Evolutionary conservation across 805 yeast species (phyloP).

Genomic region (Saccharomycopsis sp.): DNA sequence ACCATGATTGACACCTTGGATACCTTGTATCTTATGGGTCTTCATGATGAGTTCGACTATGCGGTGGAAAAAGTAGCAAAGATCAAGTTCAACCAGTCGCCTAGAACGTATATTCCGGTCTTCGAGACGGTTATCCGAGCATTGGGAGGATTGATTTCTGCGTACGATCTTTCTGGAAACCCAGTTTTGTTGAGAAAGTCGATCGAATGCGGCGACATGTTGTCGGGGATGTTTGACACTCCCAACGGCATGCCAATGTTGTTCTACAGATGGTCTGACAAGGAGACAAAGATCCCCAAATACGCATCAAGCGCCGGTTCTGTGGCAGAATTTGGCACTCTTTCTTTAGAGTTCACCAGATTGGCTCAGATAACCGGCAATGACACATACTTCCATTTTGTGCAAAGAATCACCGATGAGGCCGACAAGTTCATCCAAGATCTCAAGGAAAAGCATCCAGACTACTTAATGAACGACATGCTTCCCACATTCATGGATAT

Average conservation of each 20-base stretch:
- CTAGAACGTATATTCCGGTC: background rate
- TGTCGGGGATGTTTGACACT: conserved; percentile 49
- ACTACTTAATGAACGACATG: conserved; percentile 35
- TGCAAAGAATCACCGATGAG: conserved; percentile 36
- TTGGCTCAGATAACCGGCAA: conserved; percentile 44
- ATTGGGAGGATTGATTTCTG: conserved; percentile 46
- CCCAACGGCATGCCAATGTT: conserved; percentile 48
- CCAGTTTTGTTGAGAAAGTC: conserved; percentile 34
- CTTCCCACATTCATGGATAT: conserved; percentile 39
- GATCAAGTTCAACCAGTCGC: conserved; percentile 40
- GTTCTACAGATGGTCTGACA: conserved; percentile 37
- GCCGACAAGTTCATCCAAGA: conserved; percentile 24
- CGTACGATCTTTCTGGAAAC: conserved; percentile 40
- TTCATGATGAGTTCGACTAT: conserved; percentile 32
- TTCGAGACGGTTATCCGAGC: conserved; percentile 33
- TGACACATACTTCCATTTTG: conserved; percentile 41
- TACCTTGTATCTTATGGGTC: conserved; percentile 40
- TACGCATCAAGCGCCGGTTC: conserved; percentile 31
- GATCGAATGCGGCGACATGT: conserved; percentile 38
- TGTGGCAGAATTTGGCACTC: conserved; percentile 41
- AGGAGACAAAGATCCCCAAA: conserved; percentile 28
- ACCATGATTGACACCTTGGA: conserved; percentile 45
- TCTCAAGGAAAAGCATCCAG: conserved; percentile 26
- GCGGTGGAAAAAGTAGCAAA: conserved; percentile 32
- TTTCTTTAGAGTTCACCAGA: conserved; percentile 45